phyloP scores from a whole-genome alignment of 1,284 basidiomycete genomes.

The Malassezia pachydermatis region DNA sequence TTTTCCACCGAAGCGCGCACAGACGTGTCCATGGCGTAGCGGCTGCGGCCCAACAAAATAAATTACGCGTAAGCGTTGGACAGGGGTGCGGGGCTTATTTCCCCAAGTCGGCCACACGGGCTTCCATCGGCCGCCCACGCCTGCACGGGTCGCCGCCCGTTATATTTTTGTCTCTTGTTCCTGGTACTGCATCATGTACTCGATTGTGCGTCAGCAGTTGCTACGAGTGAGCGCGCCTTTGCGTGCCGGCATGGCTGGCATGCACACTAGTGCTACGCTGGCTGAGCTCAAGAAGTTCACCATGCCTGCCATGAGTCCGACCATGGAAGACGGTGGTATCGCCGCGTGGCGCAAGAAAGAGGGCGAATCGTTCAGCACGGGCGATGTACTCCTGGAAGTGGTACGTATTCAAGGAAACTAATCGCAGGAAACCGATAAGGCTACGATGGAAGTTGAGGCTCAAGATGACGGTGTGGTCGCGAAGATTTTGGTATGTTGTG shows the following conservation, averaged over 20 bases:
- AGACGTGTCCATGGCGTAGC: too few species aligned
- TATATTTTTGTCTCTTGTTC: too few species aligned
- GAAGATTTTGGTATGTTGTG: conserved; percentile 70
- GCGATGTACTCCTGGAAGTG: conserved; percentile 90
- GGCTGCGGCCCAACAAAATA: too few species aligned
- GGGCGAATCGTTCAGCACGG: conserved; percentile 75
- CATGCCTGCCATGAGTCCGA: conserved; percentile 98
- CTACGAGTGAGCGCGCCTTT: background rate
- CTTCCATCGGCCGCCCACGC: too few species aligned
- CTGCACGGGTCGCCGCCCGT: too few species aligned
- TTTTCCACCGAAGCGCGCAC: too few species aligned
- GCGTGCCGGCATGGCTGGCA: background rate
- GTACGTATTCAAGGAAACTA: conserved; percentile 52
- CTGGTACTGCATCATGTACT: conserved; percentile 5
- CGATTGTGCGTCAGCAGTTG: conserved; percentile 10
- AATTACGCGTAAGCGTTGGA: too few species aligned
- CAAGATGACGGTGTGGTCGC: conserved; percentile 91
- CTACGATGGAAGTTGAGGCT: conserved; percentile 96
- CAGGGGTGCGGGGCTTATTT: too few species aligned
- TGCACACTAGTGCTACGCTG: conserved; percentile 55
- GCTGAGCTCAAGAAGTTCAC: conserved; percentile 76
- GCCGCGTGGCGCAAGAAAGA: conserved; percentile 94
- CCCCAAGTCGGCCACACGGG: too few species aligned
- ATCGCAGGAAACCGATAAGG: conserved; percentile 93
- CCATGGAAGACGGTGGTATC: conserved; percentile 98